Percentiles rank a stretch among this genome's conserved stretches.
Evolutionary conservation across 228 moss, liverwort and hornwort genomes (phyloP).

Genomic region (Sphagnum magellanicum): DNA sequence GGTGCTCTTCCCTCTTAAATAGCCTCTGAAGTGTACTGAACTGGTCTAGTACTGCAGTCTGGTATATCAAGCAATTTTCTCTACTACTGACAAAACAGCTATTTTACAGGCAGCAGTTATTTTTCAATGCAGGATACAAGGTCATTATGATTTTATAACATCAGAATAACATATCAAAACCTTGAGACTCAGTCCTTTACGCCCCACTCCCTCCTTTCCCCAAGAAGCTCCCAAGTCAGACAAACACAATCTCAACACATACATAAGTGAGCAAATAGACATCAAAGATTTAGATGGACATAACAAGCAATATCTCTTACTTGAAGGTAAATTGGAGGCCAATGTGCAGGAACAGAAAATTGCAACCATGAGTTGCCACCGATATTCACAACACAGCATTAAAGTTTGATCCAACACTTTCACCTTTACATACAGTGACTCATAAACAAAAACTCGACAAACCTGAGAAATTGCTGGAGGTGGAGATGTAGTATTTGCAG

Average conservation of each 20-base stretch:
- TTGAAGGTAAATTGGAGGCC: too few relatives aligned
- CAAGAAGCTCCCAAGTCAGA: too few relatives aligned
- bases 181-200: too few relatives aligned
- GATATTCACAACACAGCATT: slow-evolving; percentile 13
- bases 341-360: slow-evolving; percentile 5
- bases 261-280: too few relatives aligned
- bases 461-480: slow-evolving; percentile 90
- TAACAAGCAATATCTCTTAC: too few relatives aligned
- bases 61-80: too few relatives aligned
- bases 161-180: too few relatives aligned
- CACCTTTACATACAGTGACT: slow-evolving; percentile 30
- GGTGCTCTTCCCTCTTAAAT: slow-evolving; percentile 11
- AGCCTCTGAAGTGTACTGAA: not conserved
- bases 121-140: slow-evolving; percentile 21
- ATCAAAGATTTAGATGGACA: too few relatives aligned
- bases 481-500: slow-evolving; percentile 69
- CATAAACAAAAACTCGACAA: slow-evolving; percentile 46
- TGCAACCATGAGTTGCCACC: slow-evolving; percentile 7
- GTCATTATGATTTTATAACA: slow-evolving; percentile 1
- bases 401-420: not conserved
- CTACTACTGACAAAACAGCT: slow-evolving; percentile 38
- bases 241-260: too few relatives aligned
- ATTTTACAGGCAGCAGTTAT: slow-evolving; percentile 27
- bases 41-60: not conserved
- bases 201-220: too few relatives aligned